Evolutionary conservation across 2,329 filamentous ascomycete genomes (phyloP), one percentile per base, ranked within the genome.

Genomic region (Pyricularia grisea): DNA sequence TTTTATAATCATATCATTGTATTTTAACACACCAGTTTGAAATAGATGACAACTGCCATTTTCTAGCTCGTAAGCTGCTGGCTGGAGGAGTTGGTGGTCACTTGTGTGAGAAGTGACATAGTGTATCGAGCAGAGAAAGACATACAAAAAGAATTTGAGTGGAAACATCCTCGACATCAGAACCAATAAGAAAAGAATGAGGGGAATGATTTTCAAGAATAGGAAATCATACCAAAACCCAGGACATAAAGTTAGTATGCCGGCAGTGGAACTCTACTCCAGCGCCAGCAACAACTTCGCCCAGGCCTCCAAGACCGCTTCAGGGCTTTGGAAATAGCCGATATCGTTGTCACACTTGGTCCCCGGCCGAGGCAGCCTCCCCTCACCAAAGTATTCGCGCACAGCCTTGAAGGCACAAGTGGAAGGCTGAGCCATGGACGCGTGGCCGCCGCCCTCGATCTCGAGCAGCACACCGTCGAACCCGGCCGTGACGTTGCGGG

Each of bases 301-400:
- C 60, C 60, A 63, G 4, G 60, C 60, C 14, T 63, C 60, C 25
- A 28, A 6, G 1, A 25, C 25, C 7, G 27, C 42, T 20, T 60
- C 25, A 2, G 42, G 17, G n/a, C n/a, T 36, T 20, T 28, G n/a
- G 17, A 69, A 67, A 23, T 58, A 25, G 2, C n/a, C 36, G 20
- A 58, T 50, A 25, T 70, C 70, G 3, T 72, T 70, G 65, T 77
- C 68, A 68, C 79, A 81, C 5, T 76, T 70, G 9, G 74, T 77
- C 6, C 75, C 76, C 3, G 72, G 71, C 33, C 74, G 66, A 1
- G 79, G 79, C 28, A 81, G 68, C 2, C 73, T 77, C 3, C 78
- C 78, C 58, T 79, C 73, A 5, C 65, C 67, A 71, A 77, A 81
- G 68, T 80, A 81, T 9, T 71, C 73, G 27, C 70, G 69, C 4